These are phyloP conservation scores for Dioscorea dumetorum DNA, from an alignment of 106 monocot species.

Conservation along the genomic window DNA sequence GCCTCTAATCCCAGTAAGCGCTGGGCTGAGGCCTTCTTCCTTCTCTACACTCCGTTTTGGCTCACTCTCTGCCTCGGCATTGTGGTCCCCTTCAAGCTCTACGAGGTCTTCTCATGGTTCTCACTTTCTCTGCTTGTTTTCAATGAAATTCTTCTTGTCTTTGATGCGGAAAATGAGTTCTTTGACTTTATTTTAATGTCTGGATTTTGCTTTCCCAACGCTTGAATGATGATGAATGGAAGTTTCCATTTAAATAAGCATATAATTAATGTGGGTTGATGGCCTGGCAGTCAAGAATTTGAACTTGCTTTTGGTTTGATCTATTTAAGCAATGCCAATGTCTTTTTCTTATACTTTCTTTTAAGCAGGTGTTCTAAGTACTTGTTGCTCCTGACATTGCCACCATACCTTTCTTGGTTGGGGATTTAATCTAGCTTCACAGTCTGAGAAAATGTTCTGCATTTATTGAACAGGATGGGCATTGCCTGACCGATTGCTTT, in stretches of 20 bases:
- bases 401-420: neutral
- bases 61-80: conserved; percentile 88
- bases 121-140: neutral
- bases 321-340: neutral
- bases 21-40: conserved; percentile 89
- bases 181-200: neutral
- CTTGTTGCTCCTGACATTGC: neutral
- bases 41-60: conserved; percentile 87
- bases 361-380: neutral
- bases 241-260: neutral
- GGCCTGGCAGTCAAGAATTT: neutral
- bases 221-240: neutral
- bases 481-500: no score
- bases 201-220: no score
- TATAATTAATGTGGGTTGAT: neutral
- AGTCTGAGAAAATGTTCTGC: no score
- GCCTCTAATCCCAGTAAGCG: conserved; percentile 75
- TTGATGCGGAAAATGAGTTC: neutral
- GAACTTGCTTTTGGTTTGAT: no score
- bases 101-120: conserved; percentile 48
- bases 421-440: neutral
- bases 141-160: neutral
- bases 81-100: conserved; percentile 95
- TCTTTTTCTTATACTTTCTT: neutral
- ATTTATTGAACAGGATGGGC: no score